A percentile compares a stretch with the other conserved stretches of the same genome.
These are phyloP conservation scores for Fusarium sp. DNA, from an alignment of 2,329 filamentous ascomycete genomes.

Conservation along the genomic window DNA sequence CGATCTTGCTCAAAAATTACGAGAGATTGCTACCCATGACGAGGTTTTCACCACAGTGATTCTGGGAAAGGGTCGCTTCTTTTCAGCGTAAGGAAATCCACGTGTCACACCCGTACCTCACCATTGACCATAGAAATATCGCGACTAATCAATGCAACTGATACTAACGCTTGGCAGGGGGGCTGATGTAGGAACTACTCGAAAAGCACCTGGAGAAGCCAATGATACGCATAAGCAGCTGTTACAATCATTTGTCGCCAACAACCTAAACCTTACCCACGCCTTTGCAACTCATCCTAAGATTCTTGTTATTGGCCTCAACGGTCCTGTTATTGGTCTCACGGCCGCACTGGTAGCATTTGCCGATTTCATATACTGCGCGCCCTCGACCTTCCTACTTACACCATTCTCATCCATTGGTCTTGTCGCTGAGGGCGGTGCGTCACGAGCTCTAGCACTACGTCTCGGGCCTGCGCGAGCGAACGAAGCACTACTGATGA, in stretches of 20 bases:
- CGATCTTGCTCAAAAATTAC: slow-evolving; percentile 76
- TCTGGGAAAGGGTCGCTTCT: slow-evolving; percentile 83
- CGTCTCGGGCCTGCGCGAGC: slow-evolving; percentile 84
- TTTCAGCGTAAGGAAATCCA: slow-evolving; percentile 81
- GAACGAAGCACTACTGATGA: slow-evolving; percentile 95
- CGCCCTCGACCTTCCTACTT: slow-evolving; percentile 84
- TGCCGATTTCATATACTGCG: slow-evolving; percentile 92
- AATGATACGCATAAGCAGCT: slow-evolving; percentile 63
- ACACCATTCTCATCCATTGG: slow-evolving; percentile 93
- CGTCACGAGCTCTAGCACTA: slow-evolving; percentile 81
- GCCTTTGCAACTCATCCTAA: slow-evolving; percentile 95
- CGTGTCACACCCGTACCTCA: not conserved
- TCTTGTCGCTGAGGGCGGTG: slow-evolving; percentile 88
- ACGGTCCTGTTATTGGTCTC: slow-evolving; percentile 90
- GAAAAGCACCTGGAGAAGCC: slow-evolving; percentile 55
- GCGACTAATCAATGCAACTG: not conserved
- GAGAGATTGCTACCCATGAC: slow-evolving; percentile 81
- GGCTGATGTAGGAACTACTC: slow-evolving; percentile 77
- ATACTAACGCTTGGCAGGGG: slow-evolving; percentile 66
- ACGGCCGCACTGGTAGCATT: slow-evolving; percentile 85
- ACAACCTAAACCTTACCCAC: slow-evolving; percentile 90
- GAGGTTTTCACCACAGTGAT: slow-evolving; percentile 88
- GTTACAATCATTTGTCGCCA: slow-evolving; percentile 79
- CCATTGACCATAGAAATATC: not conserved
- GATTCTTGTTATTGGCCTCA: slow-evolving; percentile 89